Conservation (phyloP, 1,139 yeast species). For the Diutina ranongensis region DNA sequence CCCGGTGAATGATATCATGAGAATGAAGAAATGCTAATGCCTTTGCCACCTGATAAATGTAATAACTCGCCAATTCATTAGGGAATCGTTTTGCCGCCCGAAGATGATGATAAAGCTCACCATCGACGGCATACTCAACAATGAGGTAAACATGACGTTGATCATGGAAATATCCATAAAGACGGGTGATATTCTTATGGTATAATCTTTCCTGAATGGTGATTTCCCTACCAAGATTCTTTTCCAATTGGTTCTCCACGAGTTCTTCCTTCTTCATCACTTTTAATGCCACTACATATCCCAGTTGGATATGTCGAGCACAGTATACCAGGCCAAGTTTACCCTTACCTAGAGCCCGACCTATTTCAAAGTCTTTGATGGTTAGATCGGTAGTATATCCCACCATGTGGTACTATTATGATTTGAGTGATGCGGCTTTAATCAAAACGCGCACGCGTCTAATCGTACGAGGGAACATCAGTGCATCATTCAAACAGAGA, state of each 20-base stretch:
- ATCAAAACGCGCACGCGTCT: no score
- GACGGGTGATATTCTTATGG: constrained; percentile 69
- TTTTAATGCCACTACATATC: constrained; percentile 80
- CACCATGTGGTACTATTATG: no score
- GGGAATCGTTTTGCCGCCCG: constrained; percentile 55
- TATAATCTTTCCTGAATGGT: constrained; percentile 74
- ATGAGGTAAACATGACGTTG: constrained; percentile 67
- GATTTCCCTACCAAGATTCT: constrained; percentile 80
- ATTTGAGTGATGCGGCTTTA: no score
- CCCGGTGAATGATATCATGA: constrained; percentile 78
- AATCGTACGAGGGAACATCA: no score
- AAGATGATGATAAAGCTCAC: constrained; percentile 73
- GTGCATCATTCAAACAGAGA: no score
- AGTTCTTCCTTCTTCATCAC: constrained; percentile 81
- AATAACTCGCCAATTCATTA: constrained; percentile 64
- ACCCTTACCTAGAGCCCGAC: constrained; percentile 84
- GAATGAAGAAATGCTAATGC: constrained; percentile 70
- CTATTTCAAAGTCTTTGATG: constrained; percentile 73
- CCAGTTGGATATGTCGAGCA: constrained; percentile 64
- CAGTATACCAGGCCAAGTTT: constrained; percentile 90
- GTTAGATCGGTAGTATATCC: constrained; percentile 10
- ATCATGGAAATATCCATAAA: constrained; percentile 83
- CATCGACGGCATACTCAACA: constrained; percentile 75
- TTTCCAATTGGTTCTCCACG: constrained; percentile 65
- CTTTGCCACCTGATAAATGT: constrained; percentile 71